Percentiles rank a stretch among this genome's conserved stretches.
phyloP scores from a whole-genome alignment of 768 basidiomycete genomes.

The Hemileccinum impolitum region DNA sequence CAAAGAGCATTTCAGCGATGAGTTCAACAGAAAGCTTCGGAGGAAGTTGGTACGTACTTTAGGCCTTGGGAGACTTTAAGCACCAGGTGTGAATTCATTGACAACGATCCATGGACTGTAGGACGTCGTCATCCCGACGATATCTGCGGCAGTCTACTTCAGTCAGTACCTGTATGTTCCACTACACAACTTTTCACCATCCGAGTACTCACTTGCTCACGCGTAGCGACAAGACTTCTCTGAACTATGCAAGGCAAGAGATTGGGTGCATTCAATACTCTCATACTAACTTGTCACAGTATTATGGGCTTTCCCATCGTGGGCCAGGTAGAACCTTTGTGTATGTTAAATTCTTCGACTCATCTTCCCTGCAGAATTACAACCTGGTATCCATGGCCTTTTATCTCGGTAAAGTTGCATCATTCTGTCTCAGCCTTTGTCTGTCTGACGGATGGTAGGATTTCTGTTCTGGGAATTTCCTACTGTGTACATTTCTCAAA shows the following conservation, averaged over 20 bases:
- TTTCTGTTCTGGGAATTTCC: conserved; percentile 64
- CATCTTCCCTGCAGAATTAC: conserved; percentile 42
- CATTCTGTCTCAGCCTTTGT: not conserved
- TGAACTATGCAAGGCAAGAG: conserved; percentile 64
- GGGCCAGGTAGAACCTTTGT: conserved; percentile 43
- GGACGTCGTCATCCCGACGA: conserved; percentile 52
- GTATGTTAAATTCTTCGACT: conserved; percentile 1
- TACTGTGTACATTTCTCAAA: conserved; percentile 63
- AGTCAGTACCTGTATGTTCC: conserved; percentile 56
- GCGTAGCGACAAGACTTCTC: conserved; percentile 60
- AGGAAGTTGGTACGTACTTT: conserved; percentile 49
- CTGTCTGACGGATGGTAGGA: conserved; percentile 32
- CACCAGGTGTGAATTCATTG: no score
- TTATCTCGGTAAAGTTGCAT: conserved; percentile 46
- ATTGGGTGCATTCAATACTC: not conserved
- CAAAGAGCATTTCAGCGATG: conserved; percentile 52
- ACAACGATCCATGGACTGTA: conserved; percentile 10
- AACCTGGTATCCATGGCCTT: conserved; percentile 64
- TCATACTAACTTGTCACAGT: conserved; percentile 27
- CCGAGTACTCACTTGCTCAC: conserved; percentile 1
- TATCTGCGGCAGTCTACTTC: conserved; percentile 66
- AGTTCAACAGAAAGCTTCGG: conserved; percentile 54
- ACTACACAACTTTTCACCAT: not conserved
- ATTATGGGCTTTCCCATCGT: conserved; percentile 66
- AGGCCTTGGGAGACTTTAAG: no score